These are phyloP conservation scores for Backusella australiensis DNA, from an alignment of 192 early-diverging fungal genomes.

Conservation along the genomic window DNA sequence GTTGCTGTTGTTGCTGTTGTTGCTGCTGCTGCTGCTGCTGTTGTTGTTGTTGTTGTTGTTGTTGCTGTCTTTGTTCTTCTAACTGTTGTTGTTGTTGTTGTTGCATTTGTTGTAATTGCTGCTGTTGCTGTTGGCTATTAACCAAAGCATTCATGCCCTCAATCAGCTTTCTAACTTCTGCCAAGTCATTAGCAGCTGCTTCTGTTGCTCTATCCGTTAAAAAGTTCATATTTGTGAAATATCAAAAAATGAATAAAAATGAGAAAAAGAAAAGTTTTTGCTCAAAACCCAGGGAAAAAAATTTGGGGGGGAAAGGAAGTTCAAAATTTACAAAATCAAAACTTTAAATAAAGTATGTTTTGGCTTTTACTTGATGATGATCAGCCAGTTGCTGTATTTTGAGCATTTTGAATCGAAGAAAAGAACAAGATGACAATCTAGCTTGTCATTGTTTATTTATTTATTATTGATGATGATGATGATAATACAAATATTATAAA, in stretches of 20 bases:
- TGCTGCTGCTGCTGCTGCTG: not conserved
- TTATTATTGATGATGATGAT: not conserved
- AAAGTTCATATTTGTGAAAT: not conserved
- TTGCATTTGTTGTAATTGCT: slow-evolving; percentile 27
- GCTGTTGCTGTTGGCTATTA: slow-evolving; percentile 24
- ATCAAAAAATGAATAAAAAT: not conserved
- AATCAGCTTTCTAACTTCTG: slow-evolving; percentile 38
- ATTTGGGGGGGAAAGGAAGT: not conserved
- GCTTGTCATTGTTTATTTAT: no score
- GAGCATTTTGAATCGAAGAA: not conserved
- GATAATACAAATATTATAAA: not conserved
- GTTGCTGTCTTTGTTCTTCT: not conserved
- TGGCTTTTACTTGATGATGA: no score
- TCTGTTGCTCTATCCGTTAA: slow-evolving; percentile 21
- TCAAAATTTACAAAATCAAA: not conserved
- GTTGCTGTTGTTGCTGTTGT: not conserved
- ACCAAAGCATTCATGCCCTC: slow-evolving; percentile 38
- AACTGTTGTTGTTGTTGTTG: slow-evolving; percentile 14
- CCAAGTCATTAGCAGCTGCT: slow-evolving; percentile 33
- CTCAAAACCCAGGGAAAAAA: not conserved
- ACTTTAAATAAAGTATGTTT: no score
- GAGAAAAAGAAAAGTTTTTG: not conserved
- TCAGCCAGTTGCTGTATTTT: not conserved
- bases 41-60: not conserved
- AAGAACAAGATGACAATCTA: no score